phyloP scores from a whole-genome alignment of 2,329 filamentous ascomycete species.

The Aspergillus sp. region DNA sequence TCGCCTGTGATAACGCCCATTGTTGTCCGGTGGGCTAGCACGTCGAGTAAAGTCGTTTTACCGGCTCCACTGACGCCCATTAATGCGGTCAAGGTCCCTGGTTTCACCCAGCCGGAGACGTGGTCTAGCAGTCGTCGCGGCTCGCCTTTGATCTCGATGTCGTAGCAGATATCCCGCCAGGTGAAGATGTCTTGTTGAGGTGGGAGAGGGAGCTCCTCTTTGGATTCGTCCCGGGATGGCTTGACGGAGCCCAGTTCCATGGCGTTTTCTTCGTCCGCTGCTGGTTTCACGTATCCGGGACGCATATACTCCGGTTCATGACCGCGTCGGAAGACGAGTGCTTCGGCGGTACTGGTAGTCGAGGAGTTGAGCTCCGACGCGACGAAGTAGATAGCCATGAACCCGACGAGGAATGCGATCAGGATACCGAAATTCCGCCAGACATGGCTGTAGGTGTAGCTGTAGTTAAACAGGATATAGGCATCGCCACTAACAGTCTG shows the following conservation, averaged over 20 bases:
- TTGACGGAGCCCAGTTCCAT: too few species aligned
- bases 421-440: slow-evolving; percentile 72
- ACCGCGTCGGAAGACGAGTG: neutral
- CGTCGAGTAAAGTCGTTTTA: slow-evolving; percentile 91
- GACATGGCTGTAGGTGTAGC: slow-evolving; percentile 60
- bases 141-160: slow-evolving; percentile 74
- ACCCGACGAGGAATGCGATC: slow-evolving; percentile 34
- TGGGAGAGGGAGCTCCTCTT: slow-evolving; percentile 35
- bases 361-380: slow-evolving; percentile 47
- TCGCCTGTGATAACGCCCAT: slow-evolving; percentile 86
- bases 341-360: slow-evolving; percentile 61
- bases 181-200: slow-evolving; percentile 74
- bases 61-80: slow-evolving; percentile 77
- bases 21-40: slow-evolving; percentile 77
- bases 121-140: slow-evolving; percentile 73
- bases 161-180: slow-evolving; percentile 81
- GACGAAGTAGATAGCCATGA: slow-evolving; percentile 57
- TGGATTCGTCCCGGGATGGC: neutral
- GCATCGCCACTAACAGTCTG: slow-evolving; percentile 59
- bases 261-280: too few species aligned
- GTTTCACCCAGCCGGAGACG: slow-evolving; percentile 90
- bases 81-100: slow-evolving; percentile 80
- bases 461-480: slow-evolving; percentile 54
- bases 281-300: too few species aligned
- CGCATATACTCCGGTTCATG: slow-evolving; percentile 10